Conservation (phyloP, 108 stramenopile genomes). For the Poteriospumella lacustris region DNA sequence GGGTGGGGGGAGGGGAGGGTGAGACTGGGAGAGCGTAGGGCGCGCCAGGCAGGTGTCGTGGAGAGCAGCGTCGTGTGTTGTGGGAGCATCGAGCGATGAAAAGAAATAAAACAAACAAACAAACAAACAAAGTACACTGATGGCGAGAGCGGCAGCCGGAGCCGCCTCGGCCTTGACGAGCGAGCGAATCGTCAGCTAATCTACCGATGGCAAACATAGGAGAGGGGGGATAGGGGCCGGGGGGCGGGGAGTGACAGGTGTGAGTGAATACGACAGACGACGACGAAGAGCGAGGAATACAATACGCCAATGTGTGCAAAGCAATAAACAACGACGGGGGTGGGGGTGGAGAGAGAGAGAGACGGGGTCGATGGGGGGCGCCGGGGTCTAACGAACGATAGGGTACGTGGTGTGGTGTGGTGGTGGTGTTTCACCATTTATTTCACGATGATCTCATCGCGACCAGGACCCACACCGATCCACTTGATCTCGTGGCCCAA, state of each 20-base stretch:
- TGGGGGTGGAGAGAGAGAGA: slow-evolving; percentile 4
- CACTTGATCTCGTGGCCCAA: slow-evolving; percentile 86
- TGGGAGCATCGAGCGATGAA: not conserved
- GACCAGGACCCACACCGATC: slow-evolving; percentile 95
- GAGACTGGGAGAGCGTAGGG: no score
- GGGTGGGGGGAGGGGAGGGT: no score
- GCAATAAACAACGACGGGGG: not conserved
- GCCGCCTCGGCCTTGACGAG: not conserved
- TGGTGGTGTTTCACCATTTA: no score
- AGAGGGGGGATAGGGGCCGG: not conserved
- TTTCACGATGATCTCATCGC: slow-evolving; percentile 53
- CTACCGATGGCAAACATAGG: not conserved
- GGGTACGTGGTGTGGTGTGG: no score
- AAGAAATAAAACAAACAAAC: not conserved
- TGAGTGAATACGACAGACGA: not conserved
- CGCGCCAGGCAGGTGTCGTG: not conserved
- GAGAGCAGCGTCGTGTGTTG: not conserved
- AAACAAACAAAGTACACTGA: not conserved
- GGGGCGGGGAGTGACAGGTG: slow-evolving; percentile 11
- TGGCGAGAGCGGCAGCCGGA: not conserved
- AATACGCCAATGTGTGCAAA: not conserved
- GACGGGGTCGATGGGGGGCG: not conserved
- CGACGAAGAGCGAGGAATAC: no score
- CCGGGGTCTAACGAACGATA: no score
- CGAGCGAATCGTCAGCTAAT: not conserved